These are phyloP conservation scores for Pisolithus thermaeus DNA, from an alignment of 1,284 basidiomycete species.

Conservation along the genomic window DNA sequence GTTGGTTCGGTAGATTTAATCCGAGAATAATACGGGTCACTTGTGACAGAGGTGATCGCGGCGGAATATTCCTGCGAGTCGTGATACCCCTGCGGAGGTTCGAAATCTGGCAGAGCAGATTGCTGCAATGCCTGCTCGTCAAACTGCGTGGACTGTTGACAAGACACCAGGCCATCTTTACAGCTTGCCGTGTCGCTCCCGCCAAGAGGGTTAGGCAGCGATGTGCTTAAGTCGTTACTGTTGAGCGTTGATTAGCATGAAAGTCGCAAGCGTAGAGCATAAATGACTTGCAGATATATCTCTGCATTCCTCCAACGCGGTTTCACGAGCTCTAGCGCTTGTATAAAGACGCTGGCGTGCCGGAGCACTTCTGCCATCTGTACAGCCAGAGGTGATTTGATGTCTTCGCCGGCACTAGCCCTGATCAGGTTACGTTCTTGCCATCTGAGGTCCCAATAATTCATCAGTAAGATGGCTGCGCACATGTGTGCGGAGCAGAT, in stretches of 20 bases:
- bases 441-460: slow-evolving; percentile 46
- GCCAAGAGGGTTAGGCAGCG: slow-evolving; percentile 23
- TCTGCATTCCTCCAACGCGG: slow-evolving; percentile 40
- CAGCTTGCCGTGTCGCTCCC: slow-evolving; percentile 18
- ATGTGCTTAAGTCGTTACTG: slow-evolving; percentile 24
- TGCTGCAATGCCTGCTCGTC: slow-evolving; percentile 9
- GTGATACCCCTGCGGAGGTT: slow-evolving; percentile 8
- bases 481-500: slow-evolving; percentile 40
- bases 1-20: slow-evolving; percentile 11
- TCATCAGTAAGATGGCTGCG: slow-evolving; percentile 40
- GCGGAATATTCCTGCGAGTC: slow-evolving; percentile 13
- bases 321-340: slow-evolving; percentile 35
- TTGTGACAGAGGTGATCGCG: slow-evolving; percentile 7
- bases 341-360: slow-evolving; percentile 36
- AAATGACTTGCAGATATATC: slow-evolving; percentile 37
- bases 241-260: slow-evolving; percentile 7
- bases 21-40: slow-evolving; percentile 9
- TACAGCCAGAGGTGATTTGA: slow-evolving; percentile 35
- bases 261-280: neutral
- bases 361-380: slow-evolving; percentile 37
- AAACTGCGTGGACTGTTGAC: slow-evolving; percentile 6
- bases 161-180: slow-evolving; percentile 8
- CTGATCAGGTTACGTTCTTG: slow-evolving; percentile 32
- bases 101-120: slow-evolving; percentile 12
- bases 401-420: slow-evolving; percentile 30